phyloP scores from a whole-genome alignment of 1,284 basidiomycete genomes.

The Pyrrhoderma lamaoense region DNA sequence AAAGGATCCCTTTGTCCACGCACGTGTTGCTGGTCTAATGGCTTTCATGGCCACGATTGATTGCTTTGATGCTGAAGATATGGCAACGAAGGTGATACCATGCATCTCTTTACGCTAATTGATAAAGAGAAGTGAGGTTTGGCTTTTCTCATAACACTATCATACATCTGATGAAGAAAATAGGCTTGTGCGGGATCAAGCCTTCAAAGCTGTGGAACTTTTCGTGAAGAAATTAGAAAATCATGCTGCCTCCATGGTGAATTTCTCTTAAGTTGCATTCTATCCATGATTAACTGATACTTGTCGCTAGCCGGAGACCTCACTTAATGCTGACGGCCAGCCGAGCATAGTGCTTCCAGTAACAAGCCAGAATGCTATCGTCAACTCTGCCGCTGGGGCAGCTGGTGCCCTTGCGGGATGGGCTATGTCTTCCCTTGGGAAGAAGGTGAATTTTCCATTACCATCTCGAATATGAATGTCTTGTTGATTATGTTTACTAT shows the following conservation, averaged over 20 bases:
- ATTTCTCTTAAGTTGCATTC: constrained; percentile 19
- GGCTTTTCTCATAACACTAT: not conserved
- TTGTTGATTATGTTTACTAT: not conserved
- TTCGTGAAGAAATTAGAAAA: constrained; percentile 81
- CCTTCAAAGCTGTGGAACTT: constrained; percentile 84
- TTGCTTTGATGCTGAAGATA: constrained; percentile 77
- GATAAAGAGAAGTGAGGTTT: constrained; percentile 80
- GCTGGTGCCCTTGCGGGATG: constrained; percentile 88
- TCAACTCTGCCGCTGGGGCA: constrained; percentile 82
- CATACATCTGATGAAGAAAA: not conserved
- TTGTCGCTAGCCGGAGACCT: constrained; percentile 61
- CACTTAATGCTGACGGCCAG: constrained; percentile 33
- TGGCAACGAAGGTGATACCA: constrained; percentile 87
- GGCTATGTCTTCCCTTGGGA: constrained; percentile 85
- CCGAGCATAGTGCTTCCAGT: constrained; percentile 27
- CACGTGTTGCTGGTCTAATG: constrained; percentile 92
- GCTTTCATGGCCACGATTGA: constrained; percentile 94
- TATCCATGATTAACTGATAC: constrained; percentile 1
- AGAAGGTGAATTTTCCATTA: constrained; percentile 43
- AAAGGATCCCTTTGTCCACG: constrained; percentile 90
- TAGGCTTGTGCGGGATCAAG: constrained; percentile 87
- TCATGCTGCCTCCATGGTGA: constrained; percentile 73
- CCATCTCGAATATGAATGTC: not conserved
- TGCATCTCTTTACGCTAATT: constrained; percentile 74
- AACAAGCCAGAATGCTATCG: constrained; percentile 51